These are phyloP conservation scores for Phytomonas francai DNA, from an alignment of 208 protist genomes.

Conservation along the genomic window DNA sequence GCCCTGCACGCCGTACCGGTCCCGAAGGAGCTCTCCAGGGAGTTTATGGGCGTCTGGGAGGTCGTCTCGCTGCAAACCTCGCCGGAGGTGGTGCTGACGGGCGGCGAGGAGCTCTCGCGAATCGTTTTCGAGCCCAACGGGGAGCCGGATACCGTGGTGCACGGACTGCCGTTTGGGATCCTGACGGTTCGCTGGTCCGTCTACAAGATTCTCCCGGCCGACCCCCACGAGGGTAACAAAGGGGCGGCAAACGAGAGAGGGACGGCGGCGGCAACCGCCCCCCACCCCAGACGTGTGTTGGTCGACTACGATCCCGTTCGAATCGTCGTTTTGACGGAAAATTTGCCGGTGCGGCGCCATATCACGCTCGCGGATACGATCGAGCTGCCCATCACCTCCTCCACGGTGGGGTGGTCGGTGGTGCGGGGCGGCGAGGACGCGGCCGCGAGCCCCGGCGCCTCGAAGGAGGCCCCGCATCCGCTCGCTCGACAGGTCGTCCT, in stretches of 20 bases:
- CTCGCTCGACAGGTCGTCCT: not conserved
- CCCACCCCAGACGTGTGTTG: conserved; percentile 28
- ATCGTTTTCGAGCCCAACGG: conserved; percentile 47
- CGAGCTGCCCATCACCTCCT: conserved; percentile 53
- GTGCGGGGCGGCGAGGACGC: conserved; percentile 4
- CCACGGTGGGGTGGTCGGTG: conserved; percentile 57
- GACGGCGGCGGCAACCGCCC: not conserved
- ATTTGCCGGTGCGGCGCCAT: conserved; percentile 44
- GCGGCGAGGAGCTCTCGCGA: conserved; percentile 43
- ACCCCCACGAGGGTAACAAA: not conserved
- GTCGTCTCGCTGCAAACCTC: conserved; percentile 68
- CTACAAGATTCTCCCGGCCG: conserved; percentile 25
- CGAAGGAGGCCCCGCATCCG: not conserved
- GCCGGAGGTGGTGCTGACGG: conserved; percentile 39
- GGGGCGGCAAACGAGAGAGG: conserved; percentile 1
- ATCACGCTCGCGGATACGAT: conserved; percentile 65
- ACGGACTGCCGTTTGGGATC: conserved; percentile 77
- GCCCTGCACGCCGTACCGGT: conserved; percentile 59
- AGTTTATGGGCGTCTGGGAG: conserved; percentile 76
- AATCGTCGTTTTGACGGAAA: conserved; percentile 75
- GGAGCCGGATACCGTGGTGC: conserved; percentile 44
- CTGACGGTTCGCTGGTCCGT: conserved; percentile 79
- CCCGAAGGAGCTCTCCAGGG: conserved; percentile 40
- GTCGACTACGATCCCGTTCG: conserved; percentile 73
- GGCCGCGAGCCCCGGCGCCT: conserved; percentile 1